A percentile compares a stretch with the other conserved stretches of the same genome.
phyloP scores from a whole-genome alignment of 805 yeast species.

The Starmerella riodocensis region DNA sequence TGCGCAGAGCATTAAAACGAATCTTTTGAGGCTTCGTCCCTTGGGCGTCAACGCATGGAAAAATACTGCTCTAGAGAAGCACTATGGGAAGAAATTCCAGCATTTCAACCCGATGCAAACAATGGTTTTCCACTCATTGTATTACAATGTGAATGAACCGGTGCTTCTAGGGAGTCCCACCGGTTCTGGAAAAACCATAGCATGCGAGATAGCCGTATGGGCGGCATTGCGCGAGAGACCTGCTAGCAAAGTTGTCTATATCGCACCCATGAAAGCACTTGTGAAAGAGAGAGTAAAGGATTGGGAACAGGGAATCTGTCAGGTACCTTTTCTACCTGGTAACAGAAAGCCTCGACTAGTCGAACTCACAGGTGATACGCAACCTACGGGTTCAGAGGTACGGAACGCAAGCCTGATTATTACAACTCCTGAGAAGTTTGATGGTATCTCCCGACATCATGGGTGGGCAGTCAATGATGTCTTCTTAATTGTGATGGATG shows the following conservation, averaged over 20 bases:
- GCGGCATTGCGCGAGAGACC: conserved; percentile 80
- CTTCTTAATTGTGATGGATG: conserved; percentile 72
- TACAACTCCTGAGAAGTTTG: conserved; percentile 78
- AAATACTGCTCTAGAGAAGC: conserved; percentile 47
- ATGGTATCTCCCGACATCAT: conserved; percentile 57
- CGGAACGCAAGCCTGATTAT: conserved; percentile 60
- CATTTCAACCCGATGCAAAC: conserved; percentile 98
- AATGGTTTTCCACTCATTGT: conserved; percentile 82
- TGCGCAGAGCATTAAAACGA: conserved; percentile 75
- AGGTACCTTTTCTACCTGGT: conserved; percentile 17
- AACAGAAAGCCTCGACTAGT: conserved; percentile 35
- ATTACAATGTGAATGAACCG: conserved; percentile 66
- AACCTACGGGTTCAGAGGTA: conserved; percentile 56
- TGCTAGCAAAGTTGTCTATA: conserved; percentile 64
- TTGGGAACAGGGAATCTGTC: conserved; percentile 38
- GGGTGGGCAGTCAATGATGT: conserved; percentile 74
- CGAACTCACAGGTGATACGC: conserved; percentile 72
- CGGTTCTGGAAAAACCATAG: conserved; percentile 96
- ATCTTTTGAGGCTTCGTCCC: conserved; percentile 67
- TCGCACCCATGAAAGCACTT: conserved; percentile 82
- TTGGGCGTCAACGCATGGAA: conserved; percentile 73
- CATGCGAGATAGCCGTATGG: conserved; percentile 95
- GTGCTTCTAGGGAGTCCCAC: conserved; percentile 96
- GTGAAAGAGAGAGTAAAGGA: conserved; percentile 75
- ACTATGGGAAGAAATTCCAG: conserved; percentile 55